Evolutionary conservation across 2,329 filamentous ascomycete genomes (phyloP).

Genomic region (Trichoderma endophyticum): DNA sequence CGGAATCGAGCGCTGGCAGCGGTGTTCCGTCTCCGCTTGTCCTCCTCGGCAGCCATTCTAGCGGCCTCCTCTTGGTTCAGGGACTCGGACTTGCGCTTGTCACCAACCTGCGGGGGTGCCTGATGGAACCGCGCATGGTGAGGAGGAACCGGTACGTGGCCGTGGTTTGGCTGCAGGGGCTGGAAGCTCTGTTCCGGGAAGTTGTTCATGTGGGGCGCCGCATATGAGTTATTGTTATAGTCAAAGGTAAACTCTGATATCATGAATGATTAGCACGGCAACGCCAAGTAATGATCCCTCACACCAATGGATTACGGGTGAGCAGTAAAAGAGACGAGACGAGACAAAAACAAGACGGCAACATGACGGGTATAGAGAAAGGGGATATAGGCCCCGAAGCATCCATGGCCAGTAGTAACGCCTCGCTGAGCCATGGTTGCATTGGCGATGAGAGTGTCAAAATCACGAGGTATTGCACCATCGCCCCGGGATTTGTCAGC

Average conservation of each 20-base stretch:
- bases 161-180: constrained; percentile 52
- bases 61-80: constrained; percentile 67
- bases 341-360: neutral
- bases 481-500: constrained; percentile 47
- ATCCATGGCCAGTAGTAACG: constrained; percentile 8
- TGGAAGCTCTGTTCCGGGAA: constrained; percentile 43
- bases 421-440: constrained; percentile 3
- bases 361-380: neutral
- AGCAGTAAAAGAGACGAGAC: neutral
- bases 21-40: constrained; percentile 85
- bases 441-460: constrained; percentile 8
- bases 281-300: neutral
- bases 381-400: constrained; percentile 11
- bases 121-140: constrained; percentile 36
- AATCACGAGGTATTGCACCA: constrained; percentile 64
- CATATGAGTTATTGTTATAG: constrained; percentile 50
- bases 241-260: constrained; percentile 59
- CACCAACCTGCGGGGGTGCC: constrained; percentile 32
- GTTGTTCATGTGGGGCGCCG: constrained; percentile 46
- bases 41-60: constrained; percentile 76
- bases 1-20: constrained; percentile 86
- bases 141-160: constrained; percentile 39
- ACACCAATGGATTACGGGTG: neutral
- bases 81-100: constrained; percentile 49
- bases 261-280: constrained; percentile 24